A percentile compares a stretch with the other conserved stretches of the same genome.
Evolutionary conservation across 176 grass and related monocot genomes (phyloP).

Genomic region (Rhipidocladum racemiflorum): DNA sequence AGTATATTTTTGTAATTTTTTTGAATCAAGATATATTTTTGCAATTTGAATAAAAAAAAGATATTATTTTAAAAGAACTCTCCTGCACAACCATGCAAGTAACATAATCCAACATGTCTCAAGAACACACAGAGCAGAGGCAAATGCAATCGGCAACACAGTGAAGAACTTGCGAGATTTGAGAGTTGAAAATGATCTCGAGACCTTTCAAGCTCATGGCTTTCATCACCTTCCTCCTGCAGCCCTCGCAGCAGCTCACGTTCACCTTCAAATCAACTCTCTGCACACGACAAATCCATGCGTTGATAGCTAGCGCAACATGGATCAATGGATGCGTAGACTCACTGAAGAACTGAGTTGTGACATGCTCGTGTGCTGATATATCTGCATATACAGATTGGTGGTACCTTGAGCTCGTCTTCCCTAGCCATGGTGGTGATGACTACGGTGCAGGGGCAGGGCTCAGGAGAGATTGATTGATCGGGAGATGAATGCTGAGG

Average conservation of each 20-base stretch:
- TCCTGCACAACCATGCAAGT: background rate
- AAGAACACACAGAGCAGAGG: too few relatives aligned
- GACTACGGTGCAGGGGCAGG: slow-evolving; percentile 40
- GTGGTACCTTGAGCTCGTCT: slow-evolving; percentile 59
- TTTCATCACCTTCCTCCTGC: slow-evolving; percentile 91
- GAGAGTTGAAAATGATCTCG: background rate
- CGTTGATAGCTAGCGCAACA: background rate
- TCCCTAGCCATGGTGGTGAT: slow-evolving; percentile 62
- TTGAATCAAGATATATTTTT: too few relatives aligned
- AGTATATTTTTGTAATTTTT: too few relatives aligned
- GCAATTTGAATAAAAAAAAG: too few relatives aligned
- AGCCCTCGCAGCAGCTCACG: slow-evolving; percentile 93
- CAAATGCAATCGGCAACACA: background rate
- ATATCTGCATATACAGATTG: background rate
- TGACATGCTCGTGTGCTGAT: background rate
- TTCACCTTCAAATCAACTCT: slow-evolving; percentile 87
- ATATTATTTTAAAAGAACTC: too few relatives aligned
- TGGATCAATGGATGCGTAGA: background rate
- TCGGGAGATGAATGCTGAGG: slow-evolving; percentile 26
- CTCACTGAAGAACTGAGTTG: background rate
- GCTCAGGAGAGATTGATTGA: slow-evolving; percentile 2
- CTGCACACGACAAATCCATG: slow-evolving; percentile 37
- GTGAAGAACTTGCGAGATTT: background rate
- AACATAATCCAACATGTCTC: background rate
- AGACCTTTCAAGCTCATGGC: slow-evolving; percentile 75